Base-by-base conservation (phyloP, 371 early-diverging fungal genomes). In the Dinochytrium kinnereticum region DNA sequence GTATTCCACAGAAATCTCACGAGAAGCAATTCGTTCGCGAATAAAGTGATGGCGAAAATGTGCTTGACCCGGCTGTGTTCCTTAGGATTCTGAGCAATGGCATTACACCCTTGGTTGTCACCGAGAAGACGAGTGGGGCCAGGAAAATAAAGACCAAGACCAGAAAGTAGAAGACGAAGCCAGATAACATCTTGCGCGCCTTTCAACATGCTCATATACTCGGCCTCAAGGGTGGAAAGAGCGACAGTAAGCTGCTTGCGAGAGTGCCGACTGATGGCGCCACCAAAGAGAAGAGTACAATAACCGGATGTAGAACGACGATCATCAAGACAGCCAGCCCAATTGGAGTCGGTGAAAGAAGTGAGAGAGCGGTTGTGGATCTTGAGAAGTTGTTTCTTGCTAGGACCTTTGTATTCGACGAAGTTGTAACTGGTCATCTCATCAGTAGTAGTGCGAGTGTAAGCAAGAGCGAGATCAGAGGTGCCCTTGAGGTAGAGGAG, bases 251-350 rank as follows among this genome's bases (percentile, higher is more conserved):
- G 57, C 30, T 73, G 68, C 7, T 17, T 10, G 17, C 26, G 10
- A 10, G 57, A 55, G 15, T 55, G 7, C 57, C 57, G 26, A 24
- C 15, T 17, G 1, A 70, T 59, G 40, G 57, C 39, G 36, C 36
- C 0, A 0, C 31, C 44, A 55, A 50, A 55, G 24, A 71, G 19
- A 19, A 50, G 1, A 59, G 73, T 67, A 30, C 70, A 39, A 53
- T 70, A 78, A 1, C 76, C 79, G n/a, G 50, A 26, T 19, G 67
- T 79, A 24, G 71, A 59, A 39, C 57, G 37, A 0, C 68, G 28
- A n/a, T 44, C 69, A 34, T 78, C 77, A 33, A 30, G 49, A 28
- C 64, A 33, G 44, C 74, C 70, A 15, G 71, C 80, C 57, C 57
- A 55, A 26, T 55, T 26, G 57, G 17, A 17, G 57, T 55, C 57